Percentiles rank a stretch among this genome's conserved stretches.
Evolutionary conservation across 208 protist genomes (phyloP).

Genomic region (Naegleria gruberi): DNA sequence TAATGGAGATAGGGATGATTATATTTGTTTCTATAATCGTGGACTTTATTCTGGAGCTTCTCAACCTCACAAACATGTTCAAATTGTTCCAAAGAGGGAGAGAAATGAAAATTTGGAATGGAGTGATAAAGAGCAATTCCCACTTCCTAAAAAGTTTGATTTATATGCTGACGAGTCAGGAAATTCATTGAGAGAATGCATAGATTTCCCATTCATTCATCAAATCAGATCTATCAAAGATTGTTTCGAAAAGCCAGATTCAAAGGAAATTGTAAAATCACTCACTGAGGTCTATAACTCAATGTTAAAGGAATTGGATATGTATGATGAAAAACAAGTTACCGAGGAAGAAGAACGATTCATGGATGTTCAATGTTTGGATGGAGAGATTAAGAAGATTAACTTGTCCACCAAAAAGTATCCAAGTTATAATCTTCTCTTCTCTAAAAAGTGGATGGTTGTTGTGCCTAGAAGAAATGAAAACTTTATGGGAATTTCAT

Average conservation of each 20-base stretch:
- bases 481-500: slow-evolving; percentile 3
- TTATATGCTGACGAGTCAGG: neutral
- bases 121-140: neutral
- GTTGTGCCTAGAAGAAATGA: slow-evolving; percentile 7
- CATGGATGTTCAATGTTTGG: neutral
- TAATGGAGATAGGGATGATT: neutral
- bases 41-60: neutral
- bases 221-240: neutral
- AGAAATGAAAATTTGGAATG: slow-evolving; percentile 2
- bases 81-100: neutral
- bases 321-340: neutral
- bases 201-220: neutral
- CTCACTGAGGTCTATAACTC: neutral
- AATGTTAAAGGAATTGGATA: neutral
- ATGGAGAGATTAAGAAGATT: neutral
- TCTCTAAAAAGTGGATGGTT: neutral
- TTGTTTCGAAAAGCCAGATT: neutral
- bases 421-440: neutral
- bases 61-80: slow-evolving; percentile 14
- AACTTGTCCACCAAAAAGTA: neutral
- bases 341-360: neutral
- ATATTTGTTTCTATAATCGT: slow-evolving; percentile 1
- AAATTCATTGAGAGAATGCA: neutral
- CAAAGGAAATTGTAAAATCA: neutral
- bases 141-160: neutral